Conservation (phyloP, 306 rosid species). For the Cucumis melo region DNA sequence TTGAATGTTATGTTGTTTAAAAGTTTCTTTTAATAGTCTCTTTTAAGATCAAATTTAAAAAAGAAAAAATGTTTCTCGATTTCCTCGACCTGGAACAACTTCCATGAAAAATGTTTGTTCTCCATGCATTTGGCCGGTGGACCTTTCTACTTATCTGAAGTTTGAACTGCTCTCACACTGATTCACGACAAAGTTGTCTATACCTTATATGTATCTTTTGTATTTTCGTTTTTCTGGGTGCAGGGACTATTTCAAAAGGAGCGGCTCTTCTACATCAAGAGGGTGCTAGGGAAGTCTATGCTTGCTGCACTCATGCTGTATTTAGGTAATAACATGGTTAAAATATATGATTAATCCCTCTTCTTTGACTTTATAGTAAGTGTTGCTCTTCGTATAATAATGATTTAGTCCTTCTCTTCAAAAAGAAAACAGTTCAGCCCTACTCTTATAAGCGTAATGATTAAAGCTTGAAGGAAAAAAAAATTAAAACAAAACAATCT, state of each 20-base stretch:
- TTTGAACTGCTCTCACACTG: neutral
- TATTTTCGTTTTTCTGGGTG: neutral
- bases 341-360: neutral
- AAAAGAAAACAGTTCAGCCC: neutral
- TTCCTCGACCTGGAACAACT: neutral
- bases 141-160: neutral
- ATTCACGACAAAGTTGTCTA: neutral
- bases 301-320: slow-evolving; percentile 91
- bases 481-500: neutral
- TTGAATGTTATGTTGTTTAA: neutral
- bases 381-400: neutral
- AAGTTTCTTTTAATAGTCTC: neutral
- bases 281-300: slow-evolving; percentile 98
- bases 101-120: neutral
- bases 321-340: slow-evolving; percentile 45
- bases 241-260: slow-evolving; percentile 92
- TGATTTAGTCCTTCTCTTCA: neutral
- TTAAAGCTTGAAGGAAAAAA: neutral
- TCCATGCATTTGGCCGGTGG: neutral
- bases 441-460: neutral
- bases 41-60: too few relatives aligned
- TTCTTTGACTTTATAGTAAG: neutral
- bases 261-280: slow-evolving; percentile 84
- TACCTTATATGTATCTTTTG: neutral
- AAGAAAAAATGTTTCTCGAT: too few relatives aligned